A percentile compares a stretch with the other conserved stretches of the same genome.
These are phyloP conservation scores for Amaranthus palmeri DNA, from an alignment of 148 eudicot species.

Conservation along the genomic window DNA sequence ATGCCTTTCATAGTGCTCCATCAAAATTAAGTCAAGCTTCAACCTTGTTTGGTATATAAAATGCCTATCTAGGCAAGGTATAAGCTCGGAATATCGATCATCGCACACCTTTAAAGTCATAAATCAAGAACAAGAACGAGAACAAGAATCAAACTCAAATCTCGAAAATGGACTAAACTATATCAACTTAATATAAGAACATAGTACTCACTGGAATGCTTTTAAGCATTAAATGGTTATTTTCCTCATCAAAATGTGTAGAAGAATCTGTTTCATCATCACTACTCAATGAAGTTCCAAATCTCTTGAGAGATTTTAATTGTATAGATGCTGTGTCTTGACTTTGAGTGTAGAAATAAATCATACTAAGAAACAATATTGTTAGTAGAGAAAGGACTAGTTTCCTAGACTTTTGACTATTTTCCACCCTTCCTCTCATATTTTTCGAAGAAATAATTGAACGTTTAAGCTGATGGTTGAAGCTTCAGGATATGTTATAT, in stretches of 20 bases:
- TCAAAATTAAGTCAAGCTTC: conserved; percentile 38
- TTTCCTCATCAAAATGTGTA: conserved; percentile 22
- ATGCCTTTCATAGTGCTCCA: conserved; percentile 51
- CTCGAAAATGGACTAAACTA: neutral
- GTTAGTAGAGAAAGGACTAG: conserved; percentile 25
- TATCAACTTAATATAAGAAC: neutral
- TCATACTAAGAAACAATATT: conserved; percentile 23
- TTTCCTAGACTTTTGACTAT: conserved; percentile 26
- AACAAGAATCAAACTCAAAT: neutral
- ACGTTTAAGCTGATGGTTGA: too few relatives aligned
- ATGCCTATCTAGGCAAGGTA: conserved; percentile 44
- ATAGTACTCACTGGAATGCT: conserved; percentile 37
- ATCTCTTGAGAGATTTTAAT: conserved; percentile 23
- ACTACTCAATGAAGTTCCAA: conserved; percentile 23
- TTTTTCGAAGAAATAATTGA: conserved; percentile 13
- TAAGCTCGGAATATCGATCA: conserved; percentile 42
- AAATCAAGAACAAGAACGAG: conserved; percentile 5
- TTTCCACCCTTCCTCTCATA: conserved; percentile 35
- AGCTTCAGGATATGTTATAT: neutral
- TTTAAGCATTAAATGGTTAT: conserved; percentile 23
- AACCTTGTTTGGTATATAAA: conserved; percentile 41
- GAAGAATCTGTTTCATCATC: conserved; percentile 29
- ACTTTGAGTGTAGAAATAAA: conserved; percentile 28
- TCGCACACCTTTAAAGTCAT: conserved; percentile 34
- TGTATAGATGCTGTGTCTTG: conserved; percentile 21